Conservation (phyloP, 2,329 filamentous ascomycete genomes). For the Bisporella sp. region DNA sequence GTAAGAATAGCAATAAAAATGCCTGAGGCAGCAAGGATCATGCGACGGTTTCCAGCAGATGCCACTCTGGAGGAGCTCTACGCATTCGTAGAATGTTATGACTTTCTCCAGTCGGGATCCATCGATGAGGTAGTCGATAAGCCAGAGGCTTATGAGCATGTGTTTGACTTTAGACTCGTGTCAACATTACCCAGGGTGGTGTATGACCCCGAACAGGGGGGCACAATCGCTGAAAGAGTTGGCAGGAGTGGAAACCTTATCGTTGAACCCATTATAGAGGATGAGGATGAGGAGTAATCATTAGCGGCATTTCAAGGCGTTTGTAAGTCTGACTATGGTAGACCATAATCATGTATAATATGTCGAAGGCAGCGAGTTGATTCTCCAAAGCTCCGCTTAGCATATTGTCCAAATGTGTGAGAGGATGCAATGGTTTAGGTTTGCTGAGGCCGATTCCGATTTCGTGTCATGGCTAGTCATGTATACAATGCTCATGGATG, state of each 20-base stretch:
- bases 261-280: conserved; percentile 60
- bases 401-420: too few species aligned
- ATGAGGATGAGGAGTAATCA: conserved; percentile 17
- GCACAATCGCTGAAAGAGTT: conserved; percentile 64
- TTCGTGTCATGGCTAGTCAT: too few species aligned
- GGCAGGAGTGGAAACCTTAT: conserved; percentile 83
- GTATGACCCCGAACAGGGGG: conserved; percentile 60
- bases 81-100: conserved; percentile 90
- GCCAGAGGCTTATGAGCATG: conserved; percentile 67
- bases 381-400: too few species aligned
- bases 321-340: too few species aligned
- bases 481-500: too few species aligned
- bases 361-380: too few species aligned
- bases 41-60: conserved; percentile 65
- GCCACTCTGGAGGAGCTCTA: conserved; percentile 73
- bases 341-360: too few species aligned
- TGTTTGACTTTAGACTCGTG: conserved; percentile 80
- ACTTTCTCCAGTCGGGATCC: conserved; percentile 45
- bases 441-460: too few species aligned
- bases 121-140: conserved; percentile 25
- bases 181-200: conserved; percentile 79
- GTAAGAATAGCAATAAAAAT: conserved; percentile 66
- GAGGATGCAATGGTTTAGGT: too few species aligned
- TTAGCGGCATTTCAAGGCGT: too few species aligned
- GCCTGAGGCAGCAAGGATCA: conserved; percentile 59